A percentile compares a stretch with the other conserved stretches of the same genome.
Conservation (phyloP, 2,329 filamentous ascomycete genomes). For the Exophiala spinifera region DNA sequence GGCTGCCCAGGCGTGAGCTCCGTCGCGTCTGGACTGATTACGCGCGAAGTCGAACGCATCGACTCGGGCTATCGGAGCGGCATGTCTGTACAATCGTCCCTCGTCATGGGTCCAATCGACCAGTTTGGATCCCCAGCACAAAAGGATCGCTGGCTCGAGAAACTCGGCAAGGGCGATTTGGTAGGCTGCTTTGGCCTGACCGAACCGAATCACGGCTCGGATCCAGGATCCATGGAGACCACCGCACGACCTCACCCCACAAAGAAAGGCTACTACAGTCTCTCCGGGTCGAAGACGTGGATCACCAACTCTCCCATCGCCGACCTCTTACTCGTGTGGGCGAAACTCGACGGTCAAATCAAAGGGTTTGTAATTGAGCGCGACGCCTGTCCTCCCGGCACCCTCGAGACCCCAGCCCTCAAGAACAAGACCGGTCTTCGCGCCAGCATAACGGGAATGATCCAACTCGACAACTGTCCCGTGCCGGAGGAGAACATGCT, state of each 20-base stretch:
- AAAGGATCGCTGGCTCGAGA: slow-evolving; percentile 77
- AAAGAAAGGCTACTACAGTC: slow-evolving; percentile 74
- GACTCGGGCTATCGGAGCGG: slow-evolving; percentile 88
- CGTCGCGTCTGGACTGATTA: slow-evolving; percentile 82
- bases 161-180: slow-evolving; percentile 76
- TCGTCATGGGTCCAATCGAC: slow-evolving; percentile 89
- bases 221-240: slow-evolving; percentile 88
- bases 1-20: slow-evolving; percentile 82
- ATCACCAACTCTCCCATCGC: slow-evolving; percentile 95
- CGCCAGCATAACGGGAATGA: slow-evolving; percentile 96
- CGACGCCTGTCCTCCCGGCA: slow-evolving; percentile 76
- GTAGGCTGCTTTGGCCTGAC: slow-evolving; percentile 85
- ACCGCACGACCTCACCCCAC: slow-evolving; percentile 75
- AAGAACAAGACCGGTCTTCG: slow-evolving; percentile 94
- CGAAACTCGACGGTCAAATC: slow-evolving; percentile 90
- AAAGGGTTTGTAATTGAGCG: slow-evolving; percentile 87
- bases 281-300: slow-evolving; percentile 87
- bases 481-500: slow-evolving; percentile 92
- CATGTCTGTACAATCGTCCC: slow-evolving; percentile 88
- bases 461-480: slow-evolving; percentile 85
- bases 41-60: slow-evolving; percentile 82
- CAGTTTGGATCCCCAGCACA: slow-evolving; percentile 80
- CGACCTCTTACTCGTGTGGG: slow-evolving; percentile 85
- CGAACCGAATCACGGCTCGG: slow-evolving; percentile 88
- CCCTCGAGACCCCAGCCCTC: slow-evolving; percentile 83